Evolutionary conservation across 176 grass and related monocot species (phyloP).

Genomic region (Musa troglodytarum): DNA sequence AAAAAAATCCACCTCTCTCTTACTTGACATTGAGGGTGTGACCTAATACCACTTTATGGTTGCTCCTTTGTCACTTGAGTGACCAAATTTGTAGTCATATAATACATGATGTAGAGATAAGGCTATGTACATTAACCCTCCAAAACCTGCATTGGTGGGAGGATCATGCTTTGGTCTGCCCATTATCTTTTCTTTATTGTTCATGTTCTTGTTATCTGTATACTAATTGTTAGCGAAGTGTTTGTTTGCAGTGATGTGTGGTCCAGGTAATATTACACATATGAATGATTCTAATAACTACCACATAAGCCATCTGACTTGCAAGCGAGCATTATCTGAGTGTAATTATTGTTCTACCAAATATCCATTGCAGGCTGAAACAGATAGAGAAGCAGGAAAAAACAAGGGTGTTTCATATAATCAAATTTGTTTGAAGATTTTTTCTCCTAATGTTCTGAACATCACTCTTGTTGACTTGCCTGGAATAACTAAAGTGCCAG

Average conservation of each 20-base stretch:
- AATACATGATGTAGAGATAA: no score
- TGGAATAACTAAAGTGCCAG: conserved; percentile 96
- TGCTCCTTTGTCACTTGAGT: no score
- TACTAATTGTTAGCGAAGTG: not conserved
- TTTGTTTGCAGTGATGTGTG: not conserved
- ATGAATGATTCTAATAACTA: not conserved
- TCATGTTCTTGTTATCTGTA: not conserved
- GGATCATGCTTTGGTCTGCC: no score
- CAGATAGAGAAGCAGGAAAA: conserved; percentile 74
- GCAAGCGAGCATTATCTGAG: not conserved
- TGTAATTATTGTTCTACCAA: not conserved
- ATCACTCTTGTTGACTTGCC: conserved; percentile 95
- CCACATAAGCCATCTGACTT: not conserved
- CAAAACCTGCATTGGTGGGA: no score
- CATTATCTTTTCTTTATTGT: no score
- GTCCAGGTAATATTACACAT: not conserved
- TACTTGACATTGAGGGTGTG: not conserved
- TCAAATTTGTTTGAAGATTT: conserved; percentile 92
- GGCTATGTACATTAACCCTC: no score
- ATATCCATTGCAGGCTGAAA: conserved; percentile 61
- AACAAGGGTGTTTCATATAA: conserved; percentile 91
- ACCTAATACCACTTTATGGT: no score
- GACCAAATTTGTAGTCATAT: no score
- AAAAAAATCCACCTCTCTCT: not conserved
- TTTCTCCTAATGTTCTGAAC: conserved; percentile 97